phyloP scores from a whole-genome alignment of 768 basidiomycete species.

The Suillus brevipes region DNA sequence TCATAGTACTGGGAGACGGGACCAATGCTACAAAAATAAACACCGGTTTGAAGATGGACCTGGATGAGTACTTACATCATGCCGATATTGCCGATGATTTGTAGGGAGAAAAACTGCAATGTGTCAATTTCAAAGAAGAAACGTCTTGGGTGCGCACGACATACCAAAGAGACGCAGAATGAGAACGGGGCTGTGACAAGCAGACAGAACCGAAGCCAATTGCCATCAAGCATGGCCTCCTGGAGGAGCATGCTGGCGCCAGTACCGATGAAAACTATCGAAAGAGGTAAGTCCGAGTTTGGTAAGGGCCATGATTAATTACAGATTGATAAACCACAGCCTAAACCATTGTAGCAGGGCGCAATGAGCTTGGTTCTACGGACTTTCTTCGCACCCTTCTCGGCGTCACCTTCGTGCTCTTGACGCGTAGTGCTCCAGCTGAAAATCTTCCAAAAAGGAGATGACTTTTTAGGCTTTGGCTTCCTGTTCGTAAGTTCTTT shows the following conservation, averaged over 20 bases:
- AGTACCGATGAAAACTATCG: conserved; percentile 65
- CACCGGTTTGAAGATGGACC: conserved; percentile 1
- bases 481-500: conserved; percentile 4
- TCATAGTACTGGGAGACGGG: conserved; percentile 85
- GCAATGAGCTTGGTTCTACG: conserved; percentile 65
- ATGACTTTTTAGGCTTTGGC: not conserved
- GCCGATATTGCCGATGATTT: conserved; percentile 62
- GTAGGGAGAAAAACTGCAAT: conserved; percentile 68
- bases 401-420: conserved; percentile 42
- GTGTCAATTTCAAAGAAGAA: conserved; percentile 5
- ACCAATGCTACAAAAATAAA: conserved; percentile 52
- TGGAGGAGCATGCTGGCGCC: conserved; percentile 59
- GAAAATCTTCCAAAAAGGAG: conserved; percentile 26
- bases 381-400: conserved; percentile 44
- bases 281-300: conserved; percentile 8
- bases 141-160: conserved; percentile 22
- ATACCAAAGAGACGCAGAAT: conserved; percentile 73
- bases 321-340: conserved; percentile 68
- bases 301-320: conserved; percentile 23
- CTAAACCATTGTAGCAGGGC: conserved; percentile 72
- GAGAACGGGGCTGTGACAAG: conserved; percentile 67
- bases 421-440: conserved; percentile 52
- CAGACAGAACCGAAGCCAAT: conserved; percentile 64
- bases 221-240: conserved; percentile 68
- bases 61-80: conserved; percentile 54